A percentile compares a stretch with the other conserved stretches of the same genome.
Evolutionary conservation across 805 yeast species (phyloP).

Genomic region (Nakazawaea ishiwadae): DNA sequence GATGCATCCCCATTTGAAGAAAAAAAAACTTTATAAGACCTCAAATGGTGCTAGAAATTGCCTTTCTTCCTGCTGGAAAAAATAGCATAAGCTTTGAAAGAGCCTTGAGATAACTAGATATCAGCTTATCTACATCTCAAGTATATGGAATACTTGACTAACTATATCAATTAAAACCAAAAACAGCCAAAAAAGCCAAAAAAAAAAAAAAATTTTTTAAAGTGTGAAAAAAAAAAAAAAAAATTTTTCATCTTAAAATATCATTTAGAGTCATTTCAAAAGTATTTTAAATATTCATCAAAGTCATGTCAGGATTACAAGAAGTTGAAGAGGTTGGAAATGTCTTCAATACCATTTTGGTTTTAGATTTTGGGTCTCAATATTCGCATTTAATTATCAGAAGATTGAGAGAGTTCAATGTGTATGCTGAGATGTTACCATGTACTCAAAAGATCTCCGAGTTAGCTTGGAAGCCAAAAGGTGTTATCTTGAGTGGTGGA

Average conservation of each 20-base stretch:
- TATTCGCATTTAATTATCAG: conserved; percentile 96
- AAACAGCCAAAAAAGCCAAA: not conserved
- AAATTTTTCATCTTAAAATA: not conserved
- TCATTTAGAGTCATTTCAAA: not conserved
- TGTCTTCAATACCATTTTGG: conserved; percentile 94
- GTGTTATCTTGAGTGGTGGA: conserved; percentile 94
- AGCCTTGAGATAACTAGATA: too few relatives aligned
- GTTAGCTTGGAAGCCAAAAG: conserved; percentile 91
- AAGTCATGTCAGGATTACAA: conserved; percentile 1
- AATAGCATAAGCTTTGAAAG: too few relatives aligned
- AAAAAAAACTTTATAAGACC: too few relatives aligned
- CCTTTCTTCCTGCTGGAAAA: too few relatives aligned
- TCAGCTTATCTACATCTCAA: too few relatives aligned
- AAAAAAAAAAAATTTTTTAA: too few relatives aligned
- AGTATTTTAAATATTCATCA: not conserved
- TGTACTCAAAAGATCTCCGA: conserved; percentile 97
- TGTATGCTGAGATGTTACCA: conserved; percentile 98
- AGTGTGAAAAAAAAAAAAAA: too few relatives aligned
- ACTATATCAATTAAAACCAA: too few relatives aligned
- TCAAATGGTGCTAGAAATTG: too few relatives aligned
- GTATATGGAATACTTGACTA: too few relatives aligned
- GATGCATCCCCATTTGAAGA: too few relatives aligned
- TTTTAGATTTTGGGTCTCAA: conserved; percentile 97
- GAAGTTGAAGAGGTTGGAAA: conserved; percentile 55
- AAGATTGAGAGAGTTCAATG: conserved; percentile 95